phyloP scores from a whole-genome alignment of 177 flowering plant species.

The Vitis hybrid region DNA sequence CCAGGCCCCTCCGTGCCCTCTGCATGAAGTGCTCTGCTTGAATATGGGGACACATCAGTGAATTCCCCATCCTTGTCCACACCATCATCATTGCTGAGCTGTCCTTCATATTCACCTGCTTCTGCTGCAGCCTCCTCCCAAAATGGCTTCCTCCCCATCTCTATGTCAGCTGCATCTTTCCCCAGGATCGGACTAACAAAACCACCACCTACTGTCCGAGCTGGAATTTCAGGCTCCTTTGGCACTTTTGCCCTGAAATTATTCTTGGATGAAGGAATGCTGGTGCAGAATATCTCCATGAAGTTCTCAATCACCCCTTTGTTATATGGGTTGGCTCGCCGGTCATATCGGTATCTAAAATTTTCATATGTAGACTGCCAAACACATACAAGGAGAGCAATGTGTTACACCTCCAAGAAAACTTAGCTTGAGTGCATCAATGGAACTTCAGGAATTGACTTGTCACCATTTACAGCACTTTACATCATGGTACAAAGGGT shows the following conservation, averaged over 20 bases:
- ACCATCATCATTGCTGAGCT: conserved; percentile 24
- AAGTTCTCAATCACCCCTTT: conserved; percentile 65
- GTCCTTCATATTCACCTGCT: conserved; percentile 37
- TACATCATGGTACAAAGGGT: background rate
- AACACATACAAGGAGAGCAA: background rate
- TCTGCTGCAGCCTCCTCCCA: conserved; percentile 52
- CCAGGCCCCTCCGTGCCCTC: conserved; percentile 45
- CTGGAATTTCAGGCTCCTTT: conserved; percentile 40
- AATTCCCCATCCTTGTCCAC: conserved; percentile 38
- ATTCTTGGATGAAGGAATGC: conserved; percentile 69
- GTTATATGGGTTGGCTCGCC: conserved; percentile 69
- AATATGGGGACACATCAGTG: conserved; percentile 43
- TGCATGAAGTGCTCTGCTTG: conserved; percentile 38
- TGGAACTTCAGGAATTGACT: background rate
- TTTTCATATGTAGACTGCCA: conserved; percentile 49
- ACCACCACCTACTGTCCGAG: conserved; percentile 47
- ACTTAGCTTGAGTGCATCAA: background rate
- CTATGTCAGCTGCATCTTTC: conserved; percentile 59
- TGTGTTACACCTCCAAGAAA: background rate
- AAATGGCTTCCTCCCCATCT: conserved; percentile 71
- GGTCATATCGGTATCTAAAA: conserved; percentile 35
- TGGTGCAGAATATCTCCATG: conserved; percentile 60
- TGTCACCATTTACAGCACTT: background rate
- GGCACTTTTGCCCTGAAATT: conserved; percentile 69
- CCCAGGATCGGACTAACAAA: conserved; percentile 66